Evolutionary conservation across 2,329 filamentous ascomycete genomes (phyloP).

Genomic region (Botrytis hyacinthi): DNA sequence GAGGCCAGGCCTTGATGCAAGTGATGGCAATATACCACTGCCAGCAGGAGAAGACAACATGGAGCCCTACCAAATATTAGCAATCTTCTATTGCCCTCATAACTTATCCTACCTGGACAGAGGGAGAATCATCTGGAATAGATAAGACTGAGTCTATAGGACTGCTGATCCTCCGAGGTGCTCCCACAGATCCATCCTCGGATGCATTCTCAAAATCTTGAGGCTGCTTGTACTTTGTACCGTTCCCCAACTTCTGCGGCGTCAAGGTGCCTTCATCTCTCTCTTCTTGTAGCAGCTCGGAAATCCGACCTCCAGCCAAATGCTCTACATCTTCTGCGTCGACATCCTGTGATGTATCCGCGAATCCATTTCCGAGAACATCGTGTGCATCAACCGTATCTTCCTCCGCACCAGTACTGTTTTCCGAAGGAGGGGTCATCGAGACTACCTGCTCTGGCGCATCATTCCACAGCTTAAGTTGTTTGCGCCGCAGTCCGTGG

Average conservation of each 20-base stretch:
- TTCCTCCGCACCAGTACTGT: conserved; percentile 58
- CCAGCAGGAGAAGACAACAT: conserved; percentile 65
- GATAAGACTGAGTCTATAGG: conserved; percentile 68
- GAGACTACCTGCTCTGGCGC: conserved; percentile 42
- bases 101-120: conserved; percentile 62
- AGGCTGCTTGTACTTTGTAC: conserved; percentile 36
- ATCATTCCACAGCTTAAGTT: conserved; percentile 33
- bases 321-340: conserved; percentile 29
- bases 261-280: conserved; percentile 30
- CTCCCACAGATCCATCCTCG: conserved; percentile 55
- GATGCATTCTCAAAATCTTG: conserved; percentile 47
- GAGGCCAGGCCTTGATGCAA: conserved; percentile 63
- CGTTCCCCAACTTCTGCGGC: conserved; percentile 38
- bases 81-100: neutral
- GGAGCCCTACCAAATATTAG: conserved; percentile 51
- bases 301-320: conserved; percentile 40
- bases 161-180: conserved; percentile 58
- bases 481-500: conserved; percentile 34
- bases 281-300: conserved; percentile 35
- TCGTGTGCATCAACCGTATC: conserved; percentile 51
- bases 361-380: conserved; percentile 40
- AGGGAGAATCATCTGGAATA: conserved; percentile 80
- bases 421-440: conserved; percentile 70
- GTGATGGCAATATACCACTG: conserved; percentile 69
- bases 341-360: conserved; percentile 2